Evolutionary conservation across 1,284 basidiomycete species (phyloP).

Genomic region (Vanrija sp.): DNA sequence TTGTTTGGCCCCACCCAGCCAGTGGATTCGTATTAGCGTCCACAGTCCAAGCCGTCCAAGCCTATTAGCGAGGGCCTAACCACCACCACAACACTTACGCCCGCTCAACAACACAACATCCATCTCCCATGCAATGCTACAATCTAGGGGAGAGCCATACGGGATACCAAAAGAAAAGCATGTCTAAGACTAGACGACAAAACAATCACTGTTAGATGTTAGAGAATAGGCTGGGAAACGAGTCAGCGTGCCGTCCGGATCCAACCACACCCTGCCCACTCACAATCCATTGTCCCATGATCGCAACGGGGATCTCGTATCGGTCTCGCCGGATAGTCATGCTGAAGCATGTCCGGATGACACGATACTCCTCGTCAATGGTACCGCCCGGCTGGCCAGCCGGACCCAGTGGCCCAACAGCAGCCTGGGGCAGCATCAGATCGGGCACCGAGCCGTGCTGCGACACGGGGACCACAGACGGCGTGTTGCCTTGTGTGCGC

Average conservation of each 20-base stretch:
- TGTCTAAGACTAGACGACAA: too few relatives aligned
- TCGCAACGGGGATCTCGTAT: constrained; percentile 82
- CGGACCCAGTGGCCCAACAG: constrained; percentile 10
- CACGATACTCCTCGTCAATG: constrained; percentile 59
- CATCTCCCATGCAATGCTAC: too few relatives aligned
- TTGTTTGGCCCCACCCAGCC: too few relatives aligned
- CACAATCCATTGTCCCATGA: constrained; percentile 60
- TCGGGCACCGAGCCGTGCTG: constrained; percentile 16
- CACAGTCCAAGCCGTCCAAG: too few relatives aligned
- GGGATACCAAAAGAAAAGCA: background rate
- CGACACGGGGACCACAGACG: constrained; percentile 10
- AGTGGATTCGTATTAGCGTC: too few relatives aligned
- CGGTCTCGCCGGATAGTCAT: constrained; percentile 85
- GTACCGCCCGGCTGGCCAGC: background rate
- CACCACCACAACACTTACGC: too few relatives aligned
- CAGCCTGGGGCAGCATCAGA: constrained; percentile 23
- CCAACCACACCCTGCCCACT: constrained; percentile 13
- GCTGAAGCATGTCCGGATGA: constrained; percentile 89
- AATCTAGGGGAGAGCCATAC: too few relatives aligned
- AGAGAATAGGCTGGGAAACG: background rate
- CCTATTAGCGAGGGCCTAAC: too few relatives aligned
- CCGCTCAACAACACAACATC: too few relatives aligned
- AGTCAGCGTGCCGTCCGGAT: background rate
- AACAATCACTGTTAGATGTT: background rate
- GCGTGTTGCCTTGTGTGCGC: constrained; percentile 23